These are phyloP conservation scores for Solanum etuberosum DNA, from an alignment of 257 asterid genomes.

Conservation along the genomic window DNA sequence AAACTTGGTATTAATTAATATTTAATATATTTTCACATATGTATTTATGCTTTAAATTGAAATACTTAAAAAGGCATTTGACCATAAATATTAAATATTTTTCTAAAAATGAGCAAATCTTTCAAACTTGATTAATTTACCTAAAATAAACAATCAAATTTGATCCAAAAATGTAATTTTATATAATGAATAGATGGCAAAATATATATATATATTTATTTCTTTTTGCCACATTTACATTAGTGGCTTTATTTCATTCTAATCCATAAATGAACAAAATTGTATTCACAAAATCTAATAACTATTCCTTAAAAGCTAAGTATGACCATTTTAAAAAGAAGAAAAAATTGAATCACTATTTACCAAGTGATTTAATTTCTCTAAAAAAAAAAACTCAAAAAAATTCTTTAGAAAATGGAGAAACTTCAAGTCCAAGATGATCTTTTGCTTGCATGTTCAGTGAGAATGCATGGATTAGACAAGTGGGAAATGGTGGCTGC, in stretches of 20 bases:
- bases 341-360: not conserved
- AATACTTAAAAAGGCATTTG: too few species aligned
- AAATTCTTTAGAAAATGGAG: not conserved
- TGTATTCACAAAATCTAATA: not conserved
- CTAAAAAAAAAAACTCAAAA: not conserved
- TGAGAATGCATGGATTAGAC: too few species aligned
- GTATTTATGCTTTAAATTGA: not conserved
- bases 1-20: too few species aligned
- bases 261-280: not conserved
- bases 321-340: not conserved
- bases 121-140: too few species aligned
- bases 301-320: not conserved
- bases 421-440: too few species aligned
- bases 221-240: not conserved
- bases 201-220: too few species aligned
- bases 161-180: not conserved
- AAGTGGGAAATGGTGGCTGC: too few species aligned
- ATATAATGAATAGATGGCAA: not conserved
- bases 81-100: too few species aligned
- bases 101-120: too few species aligned
- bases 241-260: not conserved
- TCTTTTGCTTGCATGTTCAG: too few species aligned
- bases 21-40: not conserved
- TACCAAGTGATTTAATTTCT: not conserved
- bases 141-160: too few species aligned